These are phyloP conservation scores for Ophiostoma triangulosporum DNA, from an alignment of 2,329 filamentous ascomycete genomes.

Conservation along the genomic window DNA sequence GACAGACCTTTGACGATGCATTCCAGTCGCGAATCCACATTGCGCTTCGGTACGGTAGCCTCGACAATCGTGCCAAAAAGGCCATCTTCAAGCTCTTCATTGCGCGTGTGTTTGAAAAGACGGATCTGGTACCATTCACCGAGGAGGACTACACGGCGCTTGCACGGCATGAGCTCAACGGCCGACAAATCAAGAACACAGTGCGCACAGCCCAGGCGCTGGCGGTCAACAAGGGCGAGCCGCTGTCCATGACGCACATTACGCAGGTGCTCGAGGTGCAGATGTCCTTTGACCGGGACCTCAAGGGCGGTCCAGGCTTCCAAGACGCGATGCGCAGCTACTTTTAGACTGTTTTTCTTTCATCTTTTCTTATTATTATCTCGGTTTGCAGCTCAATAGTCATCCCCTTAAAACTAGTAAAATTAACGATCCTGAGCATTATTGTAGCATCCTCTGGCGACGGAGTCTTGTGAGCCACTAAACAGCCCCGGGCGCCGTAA, in stretches of 20 bases:
- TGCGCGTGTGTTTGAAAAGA: constrained; percentile 52
- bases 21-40: constrained; percentile 84
- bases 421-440: too few species aligned
- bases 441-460: background rate
- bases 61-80: constrained; percentile 59
- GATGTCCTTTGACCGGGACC: constrained; percentile 68
- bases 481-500: background rate
- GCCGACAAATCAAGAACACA: constrained; percentile 72
- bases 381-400: too few species aligned
- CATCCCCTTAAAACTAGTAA: too few species aligned
- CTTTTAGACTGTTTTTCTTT: constrained; percentile 27
- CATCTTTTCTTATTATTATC: background rate
- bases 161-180: constrained; percentile 50
- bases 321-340: constrained; percentile 77
- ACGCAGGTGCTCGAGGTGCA: constrained; percentile 72
- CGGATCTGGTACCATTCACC: constrained; percentile 45
- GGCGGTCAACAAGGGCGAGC: constrained; percentile 58
- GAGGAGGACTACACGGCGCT: constrained; percentile 55
- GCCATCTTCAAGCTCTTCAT: constrained; percentile 78
- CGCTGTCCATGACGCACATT: constrained; percentile 67
- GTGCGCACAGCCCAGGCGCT: constrained; percentile 73
- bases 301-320: constrained; percentile 69
- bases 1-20: constrained; percentile 67
- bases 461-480: background rate
- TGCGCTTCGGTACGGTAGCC: constrained; percentile 64